A percentile compares a stretch with the other conserved stretches of the same genome.
These are phyloP conservation scores for Fusarium poae DNA, from an alignment of 2,329 filamentous ascomycete genomes.

Conservation along the genomic window DNA sequence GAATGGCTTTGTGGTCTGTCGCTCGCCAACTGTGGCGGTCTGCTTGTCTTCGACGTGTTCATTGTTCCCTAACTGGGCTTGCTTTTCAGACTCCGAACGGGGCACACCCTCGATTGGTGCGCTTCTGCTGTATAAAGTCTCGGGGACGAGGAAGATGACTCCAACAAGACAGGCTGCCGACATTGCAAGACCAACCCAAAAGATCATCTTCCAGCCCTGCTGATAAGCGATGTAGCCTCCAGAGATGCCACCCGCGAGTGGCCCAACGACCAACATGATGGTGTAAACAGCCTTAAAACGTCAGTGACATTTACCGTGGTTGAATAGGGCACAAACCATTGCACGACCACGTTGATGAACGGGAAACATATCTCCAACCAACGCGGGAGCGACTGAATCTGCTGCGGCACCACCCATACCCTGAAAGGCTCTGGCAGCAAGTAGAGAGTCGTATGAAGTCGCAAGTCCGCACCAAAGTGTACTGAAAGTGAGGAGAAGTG, in stretches of 20 bases:
- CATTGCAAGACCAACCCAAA: slow-evolving; percentile 51
- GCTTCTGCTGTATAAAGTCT: slow-evolving; percentile 51
- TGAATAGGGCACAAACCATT: slow-evolving; percentile 38
- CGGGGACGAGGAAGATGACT: slow-evolving; percentile 52
- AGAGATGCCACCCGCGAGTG: slow-evolving; percentile 52
- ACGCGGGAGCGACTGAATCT: slow-evolving; percentile 52
- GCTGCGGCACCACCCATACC: slow-evolving; percentile 53
- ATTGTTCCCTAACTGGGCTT: slow-evolving; percentile 9
- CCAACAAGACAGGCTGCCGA: slow-evolving; percentile 45
- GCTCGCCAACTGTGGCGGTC: neutral
- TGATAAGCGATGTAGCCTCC: slow-evolving; percentile 54
- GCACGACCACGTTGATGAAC: slow-evolving; percentile 53
- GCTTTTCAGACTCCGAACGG: neutral
- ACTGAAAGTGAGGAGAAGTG: slow-evolving; percentile 47
- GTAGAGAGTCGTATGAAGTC: slow-evolving; percentile 41
- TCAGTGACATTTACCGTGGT: rapidly evolving
- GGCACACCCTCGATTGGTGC: neutral
- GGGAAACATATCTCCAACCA: slow-evolving; percentile 56
- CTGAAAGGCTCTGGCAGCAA: slow-evolving; percentile 52
- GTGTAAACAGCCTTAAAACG: slow-evolving; percentile 51
- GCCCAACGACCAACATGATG: slow-evolving; percentile 50
- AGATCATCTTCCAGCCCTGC: slow-evolving; percentile 53
- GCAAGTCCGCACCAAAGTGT: slow-evolving; percentile 49
- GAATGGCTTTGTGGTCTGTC: neutral
- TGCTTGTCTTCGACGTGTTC: slow-evolving; percentile 28